Base-by-base conservation (phyloP, 257 asterid genomes). In the Solanum raphanifolium region DNA sequence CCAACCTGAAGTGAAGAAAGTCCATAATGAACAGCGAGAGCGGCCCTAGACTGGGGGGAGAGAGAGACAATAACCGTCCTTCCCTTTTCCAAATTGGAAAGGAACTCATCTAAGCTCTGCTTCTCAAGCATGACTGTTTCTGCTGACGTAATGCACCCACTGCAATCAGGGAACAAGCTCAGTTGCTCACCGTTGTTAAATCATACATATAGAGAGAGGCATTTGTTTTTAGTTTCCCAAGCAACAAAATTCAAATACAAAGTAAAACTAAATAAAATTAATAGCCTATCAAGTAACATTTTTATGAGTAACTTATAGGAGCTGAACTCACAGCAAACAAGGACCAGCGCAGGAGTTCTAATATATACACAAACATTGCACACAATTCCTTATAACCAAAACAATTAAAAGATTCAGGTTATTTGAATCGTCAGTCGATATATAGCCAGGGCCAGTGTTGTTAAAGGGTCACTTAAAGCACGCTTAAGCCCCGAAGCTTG, bases 101-200 rank as follows among this genome's bases (percentile, higher is more conserved):
- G 91, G 90, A 97, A 97, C 91, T 97, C 99, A 72, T 95, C 99
- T 74, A 94, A 90, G 93, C 99, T 97, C 93, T 97, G 99, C 92
- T 93, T 96, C 95, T 97, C 99, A 87, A 97, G 99, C 98, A 97
- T 93, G 86, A 97, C 98, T 0, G 99, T 95, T 93, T 97, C 99
- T 60, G 99, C 99, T 6, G 99, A 96, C 32, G 99, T 97, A 87
- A 97, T 92, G 91, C 99, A 97, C 41, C 98, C 99, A 92, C 99
- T 97, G 95, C 93, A 90, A 88, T 91, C 55, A 90, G 66, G 71
- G 52, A 35, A 55, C 88, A 43, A 58, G 69, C 90, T 52, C 89
- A 91, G 72, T 25, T 76, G 27, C 1, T 84, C 68, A 73, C 25
- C 48, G 3, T 25, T 83, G 32, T 41, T 43, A 15, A 88, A 25